phyloP scores from a whole-genome alignment of 345 rosid genomes.

The Boechera retrofracta region DNA sequence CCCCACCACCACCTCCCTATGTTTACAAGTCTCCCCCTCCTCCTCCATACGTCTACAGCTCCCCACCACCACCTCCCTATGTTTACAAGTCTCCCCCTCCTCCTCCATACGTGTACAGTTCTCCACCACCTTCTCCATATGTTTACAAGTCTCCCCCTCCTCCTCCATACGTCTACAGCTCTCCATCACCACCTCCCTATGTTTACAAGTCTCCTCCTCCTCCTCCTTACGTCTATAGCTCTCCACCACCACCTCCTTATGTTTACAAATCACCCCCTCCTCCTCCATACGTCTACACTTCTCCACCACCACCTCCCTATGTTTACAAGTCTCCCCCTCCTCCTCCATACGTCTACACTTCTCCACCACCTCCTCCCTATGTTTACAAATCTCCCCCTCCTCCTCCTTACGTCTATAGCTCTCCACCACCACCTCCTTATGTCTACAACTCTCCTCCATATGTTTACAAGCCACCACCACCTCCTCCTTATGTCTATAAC shows the following conservation, averaged over 20 bases:
- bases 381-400: neutral
- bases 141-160: neutral
- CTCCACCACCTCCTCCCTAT: neutral
- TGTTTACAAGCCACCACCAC: neutral
- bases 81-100: neutral
- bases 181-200: neutral
- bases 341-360: neutral
- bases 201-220: no score
- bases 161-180: neutral
- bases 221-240: no score
- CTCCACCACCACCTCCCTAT: neutral
- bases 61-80: neutral
- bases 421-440: neutral
- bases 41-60: neutral
- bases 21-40: neutral
- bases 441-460: neutral
- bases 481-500: neutral
- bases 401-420: neutral
- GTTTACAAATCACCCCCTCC: neutral
- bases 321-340: neutral
- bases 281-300: neutral
- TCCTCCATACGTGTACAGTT: neutral
- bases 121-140: neutral
- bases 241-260: neutral
- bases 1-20: neutral